Evolutionary conservation across 768 basidiomycete genomes (phyloP), one percentile per base, ranked within the genome.

Genomic region (Tylopilus vinaceipallidus): DNA sequence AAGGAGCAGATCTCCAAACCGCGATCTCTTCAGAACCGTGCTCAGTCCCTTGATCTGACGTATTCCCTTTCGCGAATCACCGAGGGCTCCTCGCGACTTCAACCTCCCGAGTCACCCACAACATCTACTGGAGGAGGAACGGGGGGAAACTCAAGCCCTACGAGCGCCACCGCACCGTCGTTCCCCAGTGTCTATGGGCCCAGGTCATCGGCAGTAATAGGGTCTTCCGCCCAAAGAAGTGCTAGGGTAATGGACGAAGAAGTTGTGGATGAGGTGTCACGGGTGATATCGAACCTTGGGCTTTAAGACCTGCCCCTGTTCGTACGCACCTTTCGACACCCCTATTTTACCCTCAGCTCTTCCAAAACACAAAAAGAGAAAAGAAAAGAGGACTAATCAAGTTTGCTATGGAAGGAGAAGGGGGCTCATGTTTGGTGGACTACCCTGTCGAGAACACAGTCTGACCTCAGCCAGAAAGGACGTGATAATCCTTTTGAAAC

Each of bases 11-110:
- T 72, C 53, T 74, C 76, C 29, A 91, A 91, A 70, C 88, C 89
- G 5, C 85, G 91, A 41, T 86, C 89, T 4, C 71, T 92, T 54
- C 84, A 84, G 53, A 91, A 91, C 58, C 86, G 92, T 16, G 92
- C 92, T 0, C 92, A 95, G 65, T 91, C 88, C 5, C 83, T 95
- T 40, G 92, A 95, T 64, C 73, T 95, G 56, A 91, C 88, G 0
- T 83, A 83, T 56, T 92, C 91, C 6, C 77, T 93, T 26, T 84
- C 83, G n/a, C 84, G 83, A 46, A 90, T 91, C 57, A 82, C 83
- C 5, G 90, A 90, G 61, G 77, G 82, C 17, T 70, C 75, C 23
- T 75, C 82, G 47, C 74, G 79, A 45, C 71, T 84, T 38, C 78
- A 80, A 22, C 83, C 80, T 33, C 88, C 88, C 2, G 88, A 90